phyloP scores from a whole-genome alignment of 768 basidiomycete genomes.

The Dioszegia crocea region DNA sequence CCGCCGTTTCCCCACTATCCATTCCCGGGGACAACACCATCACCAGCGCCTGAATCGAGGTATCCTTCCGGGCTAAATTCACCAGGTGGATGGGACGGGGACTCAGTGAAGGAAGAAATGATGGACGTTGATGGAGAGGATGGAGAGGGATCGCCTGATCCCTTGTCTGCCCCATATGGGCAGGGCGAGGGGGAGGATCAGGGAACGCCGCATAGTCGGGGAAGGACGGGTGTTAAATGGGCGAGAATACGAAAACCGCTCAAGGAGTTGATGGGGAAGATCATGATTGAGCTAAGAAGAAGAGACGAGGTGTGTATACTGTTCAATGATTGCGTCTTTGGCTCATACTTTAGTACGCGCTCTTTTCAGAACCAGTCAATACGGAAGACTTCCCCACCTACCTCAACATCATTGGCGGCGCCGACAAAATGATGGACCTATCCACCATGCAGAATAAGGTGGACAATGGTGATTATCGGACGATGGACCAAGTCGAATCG shows the following conservation, averaged over 20 bases:
- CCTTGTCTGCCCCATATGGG: neutral
- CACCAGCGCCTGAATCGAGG: neutral
- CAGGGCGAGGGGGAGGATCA: neutral
- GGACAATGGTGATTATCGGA: conserved; percentile 38
- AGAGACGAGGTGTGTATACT: conserved; percentile 35
- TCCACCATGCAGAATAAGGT: conserved; percentile 47
- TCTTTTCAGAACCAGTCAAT: conserved; percentile 42
- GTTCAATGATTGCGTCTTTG: neutral
- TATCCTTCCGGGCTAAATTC: neutral
- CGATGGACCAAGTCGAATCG: conserved; percentile 42
- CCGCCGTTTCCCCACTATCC: conserved; percentile 4
- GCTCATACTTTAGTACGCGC: conserved; percentile 28
- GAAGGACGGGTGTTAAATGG: conserved; percentile 55
- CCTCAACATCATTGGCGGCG: conserved; percentile 47
- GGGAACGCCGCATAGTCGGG: conserved; percentile 5
- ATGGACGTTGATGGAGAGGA: conserved; percentile 6
- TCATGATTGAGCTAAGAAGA: conserved; percentile 39
- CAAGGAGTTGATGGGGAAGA: conserved; percentile 39
- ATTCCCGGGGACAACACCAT: conserved; percentile 2
- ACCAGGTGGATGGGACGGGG: neutral
- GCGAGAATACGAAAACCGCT: conserved; percentile 50
- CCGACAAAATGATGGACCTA: conserved; percentile 50
- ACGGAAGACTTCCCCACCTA: conserved; percentile 42
- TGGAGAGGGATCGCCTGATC: neutral
- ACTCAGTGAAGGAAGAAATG: conserved; percentile 1